Base-by-base conservation (phyloP, 2,329 filamentous ascomycete genomes). In the Truncatella angustata region DNA sequence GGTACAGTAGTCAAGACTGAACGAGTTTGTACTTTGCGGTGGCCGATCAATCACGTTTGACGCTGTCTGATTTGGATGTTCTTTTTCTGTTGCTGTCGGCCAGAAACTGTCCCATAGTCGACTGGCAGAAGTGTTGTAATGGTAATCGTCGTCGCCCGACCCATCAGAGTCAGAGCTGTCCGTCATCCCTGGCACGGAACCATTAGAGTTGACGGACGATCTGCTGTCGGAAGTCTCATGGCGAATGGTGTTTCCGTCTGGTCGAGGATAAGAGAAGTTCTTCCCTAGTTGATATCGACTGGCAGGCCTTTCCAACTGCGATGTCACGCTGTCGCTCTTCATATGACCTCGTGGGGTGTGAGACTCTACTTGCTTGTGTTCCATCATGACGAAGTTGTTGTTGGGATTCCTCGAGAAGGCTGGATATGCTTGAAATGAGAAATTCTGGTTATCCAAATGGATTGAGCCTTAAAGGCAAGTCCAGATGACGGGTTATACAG, bases 31-130 rank as follows among this genome's bases (percentile, higher is more conserved):
- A 24, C 10, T 30, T 18, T n/a, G 47, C 14, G 35, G 30, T 28
- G 32, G 47, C n/a, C 34, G 39, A 21, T 23, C 32, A 24, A 18
- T 28, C 14, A 52, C 40, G 24, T 26, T 46, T 35, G 50, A 49
- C 9, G 35, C 16, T 10, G 46, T 37, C 40, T 46, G 52, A 10
- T 45, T 12, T n/a, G 35, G 4, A 40, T 54, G 36, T 30, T 24
- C 23, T 49, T 51, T 37, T 35, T 42, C 34, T 14, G 32, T 34
- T 32, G 51, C 59, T 6, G 60, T 58, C 9, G 56, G 66, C 77
- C 76, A 80, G 60, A 80, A 82, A 49, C 67, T 75, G 58, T 81
- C 75, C 78, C 78, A 82, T 2, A 79, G 61, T 58, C 77, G 72
- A 23, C 70, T 63, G 4, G 70, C 69, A 28, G 76, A 70, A 18